Percentiles rank a stretch among this genome's conserved stretches.
Conservation (phyloP, 306 rosid species). For the Vachellia pachyceras region DNA sequence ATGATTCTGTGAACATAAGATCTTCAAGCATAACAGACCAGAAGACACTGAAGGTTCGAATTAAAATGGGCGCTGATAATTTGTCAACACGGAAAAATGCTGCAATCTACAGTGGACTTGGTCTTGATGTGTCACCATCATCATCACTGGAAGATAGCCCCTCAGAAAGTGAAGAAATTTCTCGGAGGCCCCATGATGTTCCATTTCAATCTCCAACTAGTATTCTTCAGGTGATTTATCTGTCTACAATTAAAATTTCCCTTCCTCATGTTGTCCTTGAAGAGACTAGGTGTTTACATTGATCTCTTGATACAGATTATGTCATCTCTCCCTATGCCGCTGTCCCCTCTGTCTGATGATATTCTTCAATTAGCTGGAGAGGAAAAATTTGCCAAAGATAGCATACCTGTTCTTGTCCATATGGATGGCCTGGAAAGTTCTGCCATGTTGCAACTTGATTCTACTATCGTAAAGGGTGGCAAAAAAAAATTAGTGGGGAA, state of each 20-base stretch:
- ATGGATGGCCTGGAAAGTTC: slow-evolving; percentile 54
- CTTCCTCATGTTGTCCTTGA: slow-evolving; percentile 48
- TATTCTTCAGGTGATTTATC: slow-evolving; percentile 86
- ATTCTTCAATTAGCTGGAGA: slow-evolving; percentile 59
- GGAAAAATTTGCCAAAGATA: slow-evolving; percentile 52
- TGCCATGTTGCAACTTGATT: slow-evolving; percentile 44
- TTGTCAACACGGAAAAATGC: slow-evolving; percentile 72
- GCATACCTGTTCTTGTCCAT: slow-evolving; percentile 51
- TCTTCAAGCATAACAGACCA: slow-evolving; percentile 61
- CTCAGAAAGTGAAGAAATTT: slow-evolving; percentile 88
- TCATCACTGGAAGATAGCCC: slow-evolving; percentile 86
- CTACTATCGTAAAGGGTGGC: slow-evolving; percentile 53
- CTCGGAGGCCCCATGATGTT: slow-evolving; percentile 62
- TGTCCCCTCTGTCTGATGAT: slow-evolving; percentile 85
- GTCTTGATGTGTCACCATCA: slow-evolving; percentile 90
- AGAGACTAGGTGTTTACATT: slow-evolving; percentile 39
- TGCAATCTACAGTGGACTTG: slow-evolving; percentile 90
- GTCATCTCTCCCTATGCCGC: slow-evolving; percentile 66
- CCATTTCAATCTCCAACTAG: slow-evolving; percentile 78
- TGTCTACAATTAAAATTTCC: slow-evolving; percentile 43
- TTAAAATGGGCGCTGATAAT: slow-evolving; percentile 83
- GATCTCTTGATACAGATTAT: slow-evolving; percentile 70
- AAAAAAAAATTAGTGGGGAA: slow-evolving; percentile 51
- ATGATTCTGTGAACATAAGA: slow-evolving; percentile 57
- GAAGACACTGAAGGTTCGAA: slow-evolving; percentile 86